Evolutionary conservation across 768 basidiomycete species (phyloP).

Genomic region (Leccinum broughii): DNA sequence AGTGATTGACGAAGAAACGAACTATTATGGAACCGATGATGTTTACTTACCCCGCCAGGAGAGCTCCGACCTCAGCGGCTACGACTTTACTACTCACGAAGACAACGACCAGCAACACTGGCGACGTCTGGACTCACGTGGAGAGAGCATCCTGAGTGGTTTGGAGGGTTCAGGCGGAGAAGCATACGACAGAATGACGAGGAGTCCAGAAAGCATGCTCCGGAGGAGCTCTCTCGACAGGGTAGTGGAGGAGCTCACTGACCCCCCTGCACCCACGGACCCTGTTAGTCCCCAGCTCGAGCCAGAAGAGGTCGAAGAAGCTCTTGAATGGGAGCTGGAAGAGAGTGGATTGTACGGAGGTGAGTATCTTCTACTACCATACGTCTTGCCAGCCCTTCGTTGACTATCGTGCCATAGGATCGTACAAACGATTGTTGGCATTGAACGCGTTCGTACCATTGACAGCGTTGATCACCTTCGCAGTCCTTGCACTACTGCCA

Average conservation of each 20-base stretch:
- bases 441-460: conserved; percentile 63
- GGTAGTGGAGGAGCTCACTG: conserved; percentile 40
- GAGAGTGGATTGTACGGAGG: conserved; percentile 52
- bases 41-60: conserved; percentile 12
- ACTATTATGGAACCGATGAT: conserved; percentile 18
- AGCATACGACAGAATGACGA: conserved; percentile 24
- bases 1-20: conserved; percentile 14
- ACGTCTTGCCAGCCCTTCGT: not conserved
- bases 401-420: conserved; percentile 45
- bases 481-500: conserved; percentile 52
- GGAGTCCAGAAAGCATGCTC: conserved; percentile 38
- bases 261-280: conserved; percentile 8
- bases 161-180: conserved; percentile 28
- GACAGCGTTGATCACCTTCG: conserved; percentile 49
- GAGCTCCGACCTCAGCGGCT: conserved; percentile 19
- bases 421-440: conserved; percentile 55
- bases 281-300: conserved; percentile 20
- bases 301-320: conserved; percentile 41
- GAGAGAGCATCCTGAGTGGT: conserved; percentile 35
- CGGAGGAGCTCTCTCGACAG: conserved; percentile 31
- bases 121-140: conserved; percentile 33
- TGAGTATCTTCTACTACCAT: conserved; percentile 24
- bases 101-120: conserved; percentile 28
- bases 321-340: conserved; percentile 47
- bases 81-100: conserved; percentile 25